A percentile compares a stretch with the other conserved stretches of the same genome.
Evolutionary conservation across 352 stramenopile genomes (phyloP).

Genomic region (Phytophthora constricta): DNA sequence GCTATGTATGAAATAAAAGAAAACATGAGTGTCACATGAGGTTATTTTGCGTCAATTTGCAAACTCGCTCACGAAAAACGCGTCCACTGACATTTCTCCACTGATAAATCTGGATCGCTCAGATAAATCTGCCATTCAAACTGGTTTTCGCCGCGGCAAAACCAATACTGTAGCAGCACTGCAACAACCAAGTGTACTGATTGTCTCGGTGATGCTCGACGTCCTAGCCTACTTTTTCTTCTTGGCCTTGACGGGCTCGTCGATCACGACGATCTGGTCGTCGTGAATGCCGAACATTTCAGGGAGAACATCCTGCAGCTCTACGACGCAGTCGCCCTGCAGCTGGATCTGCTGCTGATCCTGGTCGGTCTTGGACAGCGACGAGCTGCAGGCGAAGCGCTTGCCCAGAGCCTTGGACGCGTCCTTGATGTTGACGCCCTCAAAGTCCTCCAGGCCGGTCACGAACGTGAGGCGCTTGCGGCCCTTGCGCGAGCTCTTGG

Average conservation of each 20-base stretch:
- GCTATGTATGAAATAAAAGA: too few relatives aligned
- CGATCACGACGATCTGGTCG: slow-evolving; percentile 73
- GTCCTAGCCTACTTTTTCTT: slow-evolving; percentile 36
- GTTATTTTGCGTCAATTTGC: too few relatives aligned
- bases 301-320: slow-evolving; percentile 75
- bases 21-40: too few relatives aligned
- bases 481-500: slow-evolving; percentile 79
- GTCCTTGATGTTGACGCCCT: slow-evolving; percentile 86
- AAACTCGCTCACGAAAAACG: too few relatives aligned
- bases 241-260: slow-evolving; percentile 69
- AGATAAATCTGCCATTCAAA: too few relatives aligned
- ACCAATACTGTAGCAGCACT: too few relatives aligned
- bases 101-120: too few relatives aligned
- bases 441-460: slow-evolving; percentile 82
- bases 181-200: too few relatives aligned
- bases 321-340: slow-evolving; percentile 78
- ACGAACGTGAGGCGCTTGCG: slow-evolving; percentile 86
- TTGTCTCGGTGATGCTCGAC: too few relatives aligned
- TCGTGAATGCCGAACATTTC: slow-evolving; percentile 83
- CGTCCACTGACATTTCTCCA: too few relatives aligned
- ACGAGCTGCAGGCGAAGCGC: slow-evolving; percentile 84
- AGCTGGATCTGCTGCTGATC: slow-evolving; percentile 86
- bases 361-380: slow-evolving; percentile 75
- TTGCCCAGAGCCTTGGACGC: slow-evolving; percentile 81
- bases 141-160: too few relatives aligned